Evolutionary conservation across 148 eudicot species (phyloP).

Genomic region (Rhododendron henanense): DNA sequence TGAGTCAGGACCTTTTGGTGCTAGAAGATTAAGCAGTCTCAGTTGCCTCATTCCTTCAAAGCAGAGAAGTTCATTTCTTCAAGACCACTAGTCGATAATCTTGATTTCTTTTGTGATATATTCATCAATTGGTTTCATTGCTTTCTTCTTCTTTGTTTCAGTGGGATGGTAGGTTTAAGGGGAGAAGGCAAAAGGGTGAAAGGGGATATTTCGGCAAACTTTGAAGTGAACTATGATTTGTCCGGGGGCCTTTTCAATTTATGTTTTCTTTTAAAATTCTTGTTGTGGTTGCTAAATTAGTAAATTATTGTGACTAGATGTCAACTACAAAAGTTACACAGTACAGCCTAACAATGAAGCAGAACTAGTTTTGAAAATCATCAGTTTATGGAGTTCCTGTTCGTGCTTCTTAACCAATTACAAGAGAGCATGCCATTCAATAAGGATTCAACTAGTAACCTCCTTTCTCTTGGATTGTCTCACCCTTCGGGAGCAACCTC

Average conservation of each 20-base stretch:
- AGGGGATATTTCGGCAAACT: neutral
- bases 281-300: neutral
- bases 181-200: neutral
- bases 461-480: neutral
- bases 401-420: neutral
- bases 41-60: neutral
- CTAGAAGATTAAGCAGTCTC: neutral
- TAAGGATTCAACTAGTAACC: neutral
- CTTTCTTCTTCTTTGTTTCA: neutral
- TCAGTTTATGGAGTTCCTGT: neutral
- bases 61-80: neutral
- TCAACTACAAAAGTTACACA: neutral
- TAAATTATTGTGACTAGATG: neutral
- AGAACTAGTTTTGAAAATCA: neutral
- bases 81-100: neutral
- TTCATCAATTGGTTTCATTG: neutral
- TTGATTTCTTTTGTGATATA: neutral
- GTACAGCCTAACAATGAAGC: neutral
- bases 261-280: neutral
- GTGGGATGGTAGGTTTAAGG: constrained; percentile 4
- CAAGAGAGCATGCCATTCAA: neutral
- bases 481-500: neutral
- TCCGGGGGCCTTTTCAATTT: neutral
- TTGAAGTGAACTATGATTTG: neutral
- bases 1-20: neutral